phyloP scores from a whole-genome alignment of 2,329 filamentous ascomycete genomes.

The Phaeosphaeria sp. region DNA sequence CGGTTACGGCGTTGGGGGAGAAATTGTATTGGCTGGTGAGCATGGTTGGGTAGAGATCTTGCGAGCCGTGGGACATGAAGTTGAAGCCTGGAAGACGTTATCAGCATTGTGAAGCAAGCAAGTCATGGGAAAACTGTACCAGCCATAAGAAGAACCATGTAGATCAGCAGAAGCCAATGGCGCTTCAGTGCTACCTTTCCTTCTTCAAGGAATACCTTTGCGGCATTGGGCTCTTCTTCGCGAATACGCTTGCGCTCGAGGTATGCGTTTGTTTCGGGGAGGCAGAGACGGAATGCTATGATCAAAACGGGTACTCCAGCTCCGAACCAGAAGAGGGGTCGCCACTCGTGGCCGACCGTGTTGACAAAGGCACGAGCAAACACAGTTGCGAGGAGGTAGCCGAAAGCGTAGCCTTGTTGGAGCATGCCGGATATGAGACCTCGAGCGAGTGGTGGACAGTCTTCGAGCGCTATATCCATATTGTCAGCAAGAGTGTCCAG shows the following conservation, averaged over 20 bases:
- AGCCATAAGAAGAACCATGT: conserved; percentile 85
- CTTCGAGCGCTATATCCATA: conserved; percentile 58
- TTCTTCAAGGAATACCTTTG: conserved; percentile 74
- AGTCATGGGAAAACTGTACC: conserved; percentile 39
- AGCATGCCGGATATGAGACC: conserved; percentile 68
- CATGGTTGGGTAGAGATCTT: conserved; percentile 69
- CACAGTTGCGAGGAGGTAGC: conserved; percentile 66
- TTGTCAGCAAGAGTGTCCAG: neutral
- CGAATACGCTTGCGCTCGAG: conserved; percentile 70
- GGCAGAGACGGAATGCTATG: conserved; percentile 76
- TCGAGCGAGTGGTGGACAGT: conserved; percentile 64
- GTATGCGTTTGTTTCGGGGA: conserved; percentile 81
- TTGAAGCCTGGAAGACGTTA: conserved; percentile 66
- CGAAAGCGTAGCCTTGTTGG: conserved; percentile 69
- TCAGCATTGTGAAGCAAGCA: neutral
- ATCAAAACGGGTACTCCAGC: conserved; percentile 80
- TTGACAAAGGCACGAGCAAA: conserved; percentile 69
- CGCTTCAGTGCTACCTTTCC: conserved; percentile 78
- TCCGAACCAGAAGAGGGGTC: conserved; percentile 89
- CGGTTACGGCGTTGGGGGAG: conserved; percentile 54
- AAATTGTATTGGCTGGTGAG: conserved; percentile 65
- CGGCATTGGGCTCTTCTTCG: conserved; percentile 63
- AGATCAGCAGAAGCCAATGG: conserved; percentile 81
- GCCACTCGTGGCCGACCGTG: conserved; percentile 81
- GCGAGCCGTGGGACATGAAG: conserved; percentile 84